These are phyloP conservation scores for Solanum piurae DNA, from an alignment of 257 asterid genomes.

Conservation along the genomic window DNA sequence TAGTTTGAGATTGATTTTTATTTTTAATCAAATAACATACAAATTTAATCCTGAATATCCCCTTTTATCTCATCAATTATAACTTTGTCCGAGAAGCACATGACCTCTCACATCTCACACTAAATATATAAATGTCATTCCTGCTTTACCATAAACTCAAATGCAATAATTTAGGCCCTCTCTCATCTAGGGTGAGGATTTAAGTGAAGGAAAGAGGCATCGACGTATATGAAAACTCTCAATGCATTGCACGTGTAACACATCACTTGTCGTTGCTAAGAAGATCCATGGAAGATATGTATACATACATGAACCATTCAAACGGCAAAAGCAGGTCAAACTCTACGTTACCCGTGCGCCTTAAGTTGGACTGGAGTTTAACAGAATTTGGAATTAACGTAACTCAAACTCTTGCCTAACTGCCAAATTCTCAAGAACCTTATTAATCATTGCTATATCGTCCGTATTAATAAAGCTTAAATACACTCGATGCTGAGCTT, in stretches of 20 bases:
- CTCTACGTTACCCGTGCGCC: slow-evolving; percentile 3
- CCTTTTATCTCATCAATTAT: no score
- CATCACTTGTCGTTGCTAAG: not conserved
- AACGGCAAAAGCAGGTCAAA: not conserved
- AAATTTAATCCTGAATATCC: not conserved
- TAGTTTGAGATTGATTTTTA: not conserved
- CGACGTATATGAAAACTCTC: not conserved
- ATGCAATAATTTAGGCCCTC: not conserved
- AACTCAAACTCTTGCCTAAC: not conserved
- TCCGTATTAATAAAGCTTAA: not conserved
- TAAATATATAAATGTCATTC: not conserved
- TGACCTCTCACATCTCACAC: not conserved
- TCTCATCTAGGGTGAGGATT: not conserved
- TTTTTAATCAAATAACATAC: not conserved
- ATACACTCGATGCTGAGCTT: not conserved
- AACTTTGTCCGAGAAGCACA: not conserved
- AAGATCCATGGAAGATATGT: not conserved
- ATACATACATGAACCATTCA: not conserved
- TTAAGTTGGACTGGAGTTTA: slow-evolving; percentile 2
- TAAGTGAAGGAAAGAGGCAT: not conserved
- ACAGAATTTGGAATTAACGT: not conserved
- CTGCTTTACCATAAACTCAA: not conserved
- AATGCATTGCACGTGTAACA: slow-evolving; percentile 2
- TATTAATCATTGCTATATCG: not conserved
- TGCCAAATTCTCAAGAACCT: not conserved